Evolutionary conservation across 208 protist genomes (phyloP).

Genomic region (Ichthyophonus hoferi): DNA sequence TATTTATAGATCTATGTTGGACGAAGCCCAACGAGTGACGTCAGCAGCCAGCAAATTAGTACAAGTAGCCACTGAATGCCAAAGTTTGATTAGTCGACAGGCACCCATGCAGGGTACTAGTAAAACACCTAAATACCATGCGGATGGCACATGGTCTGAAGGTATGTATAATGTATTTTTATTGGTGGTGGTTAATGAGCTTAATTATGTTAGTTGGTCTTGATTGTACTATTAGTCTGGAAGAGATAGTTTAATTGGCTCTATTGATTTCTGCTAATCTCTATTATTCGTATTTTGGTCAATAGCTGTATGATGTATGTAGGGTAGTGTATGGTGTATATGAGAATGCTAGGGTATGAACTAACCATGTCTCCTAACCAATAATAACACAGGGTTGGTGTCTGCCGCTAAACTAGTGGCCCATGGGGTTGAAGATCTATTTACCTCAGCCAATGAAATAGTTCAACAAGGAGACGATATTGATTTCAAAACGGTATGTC

Average conservation of each 20-base stretch:
- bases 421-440: constrained; percentile 12
- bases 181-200: too few species aligned
- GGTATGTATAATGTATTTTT: too few species aligned
- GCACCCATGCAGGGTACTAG: not conserved
- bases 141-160: not conserved
- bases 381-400: constrained; percentile 2
- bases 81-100: not conserved
- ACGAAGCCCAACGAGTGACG: constrained; percentile 1
- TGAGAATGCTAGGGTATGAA: too few species aligned
- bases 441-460: not conserved
- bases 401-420: constrained; percentile 20
- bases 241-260: too few species aligned
- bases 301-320: too few species aligned
- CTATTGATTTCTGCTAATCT: too few species aligned
- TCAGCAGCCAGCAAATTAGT: not conserved
- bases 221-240: too few species aligned
- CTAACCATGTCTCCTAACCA: too few species aligned
- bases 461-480: not conserved
- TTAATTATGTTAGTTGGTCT: too few species aligned
- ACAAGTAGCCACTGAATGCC: constrained; percentile 16
- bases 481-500: not conserved
- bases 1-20: not conserved
- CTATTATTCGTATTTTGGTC: too few species aligned
- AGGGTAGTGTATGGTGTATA: too few species aligned
- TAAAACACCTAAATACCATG: not conserved